Base-by-base conservation (phyloP, 148 eudicot species). In the Persicaria tinctoria region DNA sequence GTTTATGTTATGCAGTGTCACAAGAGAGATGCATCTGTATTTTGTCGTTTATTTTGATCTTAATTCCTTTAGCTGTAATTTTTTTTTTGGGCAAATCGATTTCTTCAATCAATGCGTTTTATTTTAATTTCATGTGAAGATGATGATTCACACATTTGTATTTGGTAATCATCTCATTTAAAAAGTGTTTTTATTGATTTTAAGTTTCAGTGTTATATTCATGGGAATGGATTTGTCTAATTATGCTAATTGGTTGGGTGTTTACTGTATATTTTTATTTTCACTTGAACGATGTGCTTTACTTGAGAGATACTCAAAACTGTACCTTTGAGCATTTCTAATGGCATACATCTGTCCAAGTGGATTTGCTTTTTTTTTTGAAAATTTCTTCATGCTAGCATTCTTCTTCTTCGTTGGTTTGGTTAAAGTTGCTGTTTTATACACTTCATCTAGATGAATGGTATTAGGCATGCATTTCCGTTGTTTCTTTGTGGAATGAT, bases 1-100 rank as follows among this genome's bases (percentile, higher is more conserved):
- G 54, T 38, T 72, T 70, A 57, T 73, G 12, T 64, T 76, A 66
- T 64, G 13, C 46, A 32, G n/a, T 7, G 3, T 18, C 64, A 32
- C 38, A 2, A 8, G 64, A 38, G 32, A 32, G 46, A 8, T 64
- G 70, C 32, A 46, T 32, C 45, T 46, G 18, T 16, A 23, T 59
- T 59, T 14, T 59, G 63, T 20, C 2, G 2, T 56, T n/a, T 53
- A 18, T 54, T 54, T 54, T 54, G 59, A 54, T 54, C 18, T 54
- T 4, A 54, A 54, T 6, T 54, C n/a, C 20, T 54, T 54, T 54
- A n/a, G 18, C 18, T 16, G 16, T 53, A 53, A 53, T 51, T 12
- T 53, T 53, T 53, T n/a, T 53, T 54, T 53, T 53, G n/a, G 56
- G 56, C 0, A 51, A 51, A 51, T 14, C 1, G 59, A 18, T 16